A percentile compares a stretch with the other conserved stretches of the same genome.
Conservation (phyloP, 1,284 basidiomycete genomes). For the Xerocomus subilludens region DNA sequence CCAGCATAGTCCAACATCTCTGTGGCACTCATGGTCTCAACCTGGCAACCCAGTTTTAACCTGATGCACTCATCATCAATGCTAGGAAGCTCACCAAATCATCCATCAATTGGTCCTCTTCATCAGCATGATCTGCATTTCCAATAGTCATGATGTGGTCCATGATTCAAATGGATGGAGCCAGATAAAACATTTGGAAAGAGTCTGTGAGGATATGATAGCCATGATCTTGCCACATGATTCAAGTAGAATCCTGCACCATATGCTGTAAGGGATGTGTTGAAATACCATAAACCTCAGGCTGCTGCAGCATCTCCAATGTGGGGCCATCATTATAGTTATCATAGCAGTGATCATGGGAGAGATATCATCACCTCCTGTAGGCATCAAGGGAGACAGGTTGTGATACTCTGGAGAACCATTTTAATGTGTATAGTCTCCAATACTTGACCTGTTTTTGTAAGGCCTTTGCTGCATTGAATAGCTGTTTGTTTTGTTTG, state of each 20-base stretch:
- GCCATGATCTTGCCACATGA: constrained; percentile 36
- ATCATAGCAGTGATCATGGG: constrained; percentile 13
- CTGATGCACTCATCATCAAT: too few species aligned
- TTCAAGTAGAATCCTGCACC: constrained; percentile 20
- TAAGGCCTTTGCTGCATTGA: not conserved
- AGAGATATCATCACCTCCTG: not conserved
- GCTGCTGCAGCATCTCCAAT: constrained; percentile 27
- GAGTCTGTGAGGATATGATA: constrained; percentile 22
- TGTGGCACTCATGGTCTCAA: constrained; percentile 11
- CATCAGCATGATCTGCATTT: rapidly evolving
- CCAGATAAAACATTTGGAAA: constrained; percentile 39
- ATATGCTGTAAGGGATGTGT: constrained; percentile 4
- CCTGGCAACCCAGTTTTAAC: not conserved
- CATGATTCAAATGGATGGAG: not conserved
- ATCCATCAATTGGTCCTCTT: not conserved
- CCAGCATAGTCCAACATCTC: constrained; percentile 30
- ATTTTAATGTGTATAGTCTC: not conserved
- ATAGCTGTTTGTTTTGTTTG: not conserved
- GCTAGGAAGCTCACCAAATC: not conserved
- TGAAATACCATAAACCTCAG: constrained; percentile 21
- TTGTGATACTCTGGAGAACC: not conserved
- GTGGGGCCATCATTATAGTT: constrained; percentile 33
- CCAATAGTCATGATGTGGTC: constrained; percentile 29
- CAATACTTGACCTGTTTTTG: constrained; percentile 16
- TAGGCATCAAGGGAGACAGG: constrained; percentile 9